Evolutionary conservation across 768 basidiomycete species (phyloP), one percentile per base, ranked within the genome.

Genomic region (Sistotremastrum suecicum): DNA sequence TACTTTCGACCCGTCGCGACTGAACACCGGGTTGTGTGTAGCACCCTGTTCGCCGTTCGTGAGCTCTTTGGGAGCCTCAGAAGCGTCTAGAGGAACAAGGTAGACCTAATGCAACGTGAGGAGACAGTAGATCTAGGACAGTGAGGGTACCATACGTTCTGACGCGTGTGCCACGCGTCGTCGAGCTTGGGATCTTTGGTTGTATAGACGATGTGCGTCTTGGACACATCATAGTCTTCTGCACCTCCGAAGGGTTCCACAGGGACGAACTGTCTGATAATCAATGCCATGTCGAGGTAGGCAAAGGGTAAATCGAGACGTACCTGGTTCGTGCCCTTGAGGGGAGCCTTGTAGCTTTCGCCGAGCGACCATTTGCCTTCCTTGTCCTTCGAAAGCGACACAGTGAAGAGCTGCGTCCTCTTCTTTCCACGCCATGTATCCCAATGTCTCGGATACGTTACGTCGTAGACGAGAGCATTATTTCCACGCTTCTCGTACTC

Each of bases 1-100:
- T 2, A 76, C 77, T 60, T 82, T 82, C 42, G 71, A 70, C 0
- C 82, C 85, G 40, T 75, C 63, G 3, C 63, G 62, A 48, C 68
- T 84, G 59, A 94, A 76, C 5, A 75, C 71, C 0, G 88, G 82
- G n/a, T 64, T 70, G 53, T 75, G 78, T 5, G 77, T 81, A 11
- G 90, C 91, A 33, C 87, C 92, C 61, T 91, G 88, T 39, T 71
- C 71, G 7, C 89, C 87, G 7, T 82, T 77, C 0, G 91, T 94
- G 41, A 97, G 66, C 51, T 85, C 82, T 34, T 63, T 66, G 10
- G 80, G 74, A 44, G 69, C 58, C 11, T 64, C 58, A 34, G 59
- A 54, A 37, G 78, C 72, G 7, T 65, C 55, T 45, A 87, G 69
- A 45, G 70, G 69, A 20, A 85, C 75, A 43, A 84, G 60, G 60